Evolutionary conservation across 495 filamentous ascomycete genomes (phyloP).

Genomic region (Aspergillus sclerotioniger): DNA sequence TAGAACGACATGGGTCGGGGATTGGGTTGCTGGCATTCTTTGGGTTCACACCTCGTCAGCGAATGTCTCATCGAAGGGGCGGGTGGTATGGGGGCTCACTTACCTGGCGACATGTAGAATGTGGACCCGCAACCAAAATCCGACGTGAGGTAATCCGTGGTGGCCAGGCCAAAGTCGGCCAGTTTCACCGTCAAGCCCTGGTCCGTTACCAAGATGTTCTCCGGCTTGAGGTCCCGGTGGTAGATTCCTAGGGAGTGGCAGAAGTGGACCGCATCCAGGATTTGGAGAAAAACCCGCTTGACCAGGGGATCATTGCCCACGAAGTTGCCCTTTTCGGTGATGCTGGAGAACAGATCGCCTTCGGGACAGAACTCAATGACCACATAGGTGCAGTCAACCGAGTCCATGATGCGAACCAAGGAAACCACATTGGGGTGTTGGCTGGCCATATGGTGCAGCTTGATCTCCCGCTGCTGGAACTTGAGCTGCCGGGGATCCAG

Average conservation of each 20-base stretch:
- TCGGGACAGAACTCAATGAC: constrained; percentile 97
- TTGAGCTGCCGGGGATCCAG: constrained; percentile 82
- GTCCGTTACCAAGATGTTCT: constrained; percentile 94
- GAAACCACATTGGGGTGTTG: constrained; percentile 92
- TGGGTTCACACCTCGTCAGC: background rate
- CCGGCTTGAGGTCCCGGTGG: constrained; percentile 96
- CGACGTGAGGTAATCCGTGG: constrained; percentile 74
- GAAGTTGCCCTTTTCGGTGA: constrained; percentile 91
- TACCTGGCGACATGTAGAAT: constrained; percentile 99
- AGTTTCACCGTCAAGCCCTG: constrained; percentile 86
- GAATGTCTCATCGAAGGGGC: constrained; percentile 3
- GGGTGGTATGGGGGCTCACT: constrained; percentile 20
- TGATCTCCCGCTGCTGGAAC: constrained; percentile 93
- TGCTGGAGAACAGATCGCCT: constrained; percentile 94
- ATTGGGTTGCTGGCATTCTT: constrained; percentile 90
- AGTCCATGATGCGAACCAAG: constrained; percentile 90
- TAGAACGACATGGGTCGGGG: constrained; percentile 78
- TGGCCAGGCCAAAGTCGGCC: constrained; percentile 96
- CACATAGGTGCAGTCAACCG: constrained; percentile 90
- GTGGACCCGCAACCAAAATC: constrained; percentile 98
- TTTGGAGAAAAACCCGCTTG: constrained; percentile 88
- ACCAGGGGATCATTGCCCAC: constrained; percentile 88
- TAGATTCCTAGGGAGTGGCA: constrained; percentile 95
- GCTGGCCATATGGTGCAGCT: constrained; percentile 83
- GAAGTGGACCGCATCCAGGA: constrained; percentile 94